Evolutionary conservation across 129 eudicot genomes (phyloP), one percentile per base, ranked within the genome.

Genomic region (Lactuca sativa): DNA sequence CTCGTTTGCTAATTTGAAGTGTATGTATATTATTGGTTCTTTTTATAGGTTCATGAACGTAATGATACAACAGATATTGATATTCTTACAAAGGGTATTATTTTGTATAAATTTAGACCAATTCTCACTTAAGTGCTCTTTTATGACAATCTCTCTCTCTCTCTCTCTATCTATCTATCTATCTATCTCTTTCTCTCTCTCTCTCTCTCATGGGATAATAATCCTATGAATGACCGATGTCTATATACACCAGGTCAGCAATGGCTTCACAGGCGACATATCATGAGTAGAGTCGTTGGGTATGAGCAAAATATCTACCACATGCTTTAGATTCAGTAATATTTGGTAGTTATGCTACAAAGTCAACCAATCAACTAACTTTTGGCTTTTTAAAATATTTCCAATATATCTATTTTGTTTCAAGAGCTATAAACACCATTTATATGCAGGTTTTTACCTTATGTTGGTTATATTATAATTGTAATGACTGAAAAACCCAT

Each of bases 221-320:
- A 92, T 65, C 41, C 34, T 1, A 78, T 12, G 13, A 91, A 92
- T 74, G 97, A 92, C 64, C 77, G 86, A 56, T 56, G 59, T 48
- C 57, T 91, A 49, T 91, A 88, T 37, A 89, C 93, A 13, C 86
- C 79, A 38, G 96, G 96, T 71, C 96, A 91, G 88, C 84, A 32
- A 58, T 91, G 96, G 90, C 87, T 91, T 43, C 78, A 88, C 15
- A 76, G 70, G 53, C 82, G 82, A 16, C 93, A 91, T 72, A 84
- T 91, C 52, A 82, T 82, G 85, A 96, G 97, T 52, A 86, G 87
- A 88, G 97, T 96, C 73, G 76, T 86, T 13, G 97, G 97, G 97
- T 92, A 91, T 68, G 72, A 41, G 2, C 21, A 21, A 21, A 21
- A 21, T 1, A 21, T 91, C 83, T 78, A 83, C 77, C 55, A 38